These are phyloP conservation scores for Phyllosticta citriasiana DNA, from an alignment of 2,329 filamentous ascomycete species.

Conservation along the genomic window DNA sequence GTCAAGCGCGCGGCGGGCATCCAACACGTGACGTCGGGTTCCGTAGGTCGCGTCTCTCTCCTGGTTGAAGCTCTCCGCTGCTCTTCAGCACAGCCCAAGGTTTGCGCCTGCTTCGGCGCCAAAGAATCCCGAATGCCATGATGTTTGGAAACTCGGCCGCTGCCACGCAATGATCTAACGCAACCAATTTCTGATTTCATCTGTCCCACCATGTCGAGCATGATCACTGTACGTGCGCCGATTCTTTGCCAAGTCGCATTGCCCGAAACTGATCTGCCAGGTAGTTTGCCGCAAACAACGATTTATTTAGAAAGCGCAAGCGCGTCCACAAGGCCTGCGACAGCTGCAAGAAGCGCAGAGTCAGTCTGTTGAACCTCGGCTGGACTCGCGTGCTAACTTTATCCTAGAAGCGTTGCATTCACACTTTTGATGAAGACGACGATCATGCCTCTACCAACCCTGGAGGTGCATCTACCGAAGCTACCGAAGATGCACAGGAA, in stretches of 20 bases:
- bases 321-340: slow-evolving; percentile 34
- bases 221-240: slow-evolving; percentile 22
- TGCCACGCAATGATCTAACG: not conserved
- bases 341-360: slow-evolving; percentile 35
- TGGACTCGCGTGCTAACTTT: not conserved
- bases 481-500: not conserved
- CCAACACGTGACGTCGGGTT: not conserved
- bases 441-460: slow-evolving; percentile 6
- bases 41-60: no score
- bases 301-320: slow-evolving; percentile 35
- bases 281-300: slow-evolving; percentile 33
- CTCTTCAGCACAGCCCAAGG: not conserved
- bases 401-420: slow-evolving; percentile 31
- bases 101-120: not conserved
- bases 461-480: not conserved
- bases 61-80: not conserved
- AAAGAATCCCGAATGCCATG: not conserved
- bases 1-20: not conserved
- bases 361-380: slow-evolving; percentile 10
- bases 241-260: not conserved
- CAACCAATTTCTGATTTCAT: not conserved
- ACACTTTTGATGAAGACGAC: slow-evolving; percentile 30
- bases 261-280: not conserved
- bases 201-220: slow-evolving; percentile 25
- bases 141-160: not conserved